These are phyloP conservation scores for Tilletia setariae DNA, from an alignment of 1,284 basidiomycete species.

Conservation along the genomic window DNA sequence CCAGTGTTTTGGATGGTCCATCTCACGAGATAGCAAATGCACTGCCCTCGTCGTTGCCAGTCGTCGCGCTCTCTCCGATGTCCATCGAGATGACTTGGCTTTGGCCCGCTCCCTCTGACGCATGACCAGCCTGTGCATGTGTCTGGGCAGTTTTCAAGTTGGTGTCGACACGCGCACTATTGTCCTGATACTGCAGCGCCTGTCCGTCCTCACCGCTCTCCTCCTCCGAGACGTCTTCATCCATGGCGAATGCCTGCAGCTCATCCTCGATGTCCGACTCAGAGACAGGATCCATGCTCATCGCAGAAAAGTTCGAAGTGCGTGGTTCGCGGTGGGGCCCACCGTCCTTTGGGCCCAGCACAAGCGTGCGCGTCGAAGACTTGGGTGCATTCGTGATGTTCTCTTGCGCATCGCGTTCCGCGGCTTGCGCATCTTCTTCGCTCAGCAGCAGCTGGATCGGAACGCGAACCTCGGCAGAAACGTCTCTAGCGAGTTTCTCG, in stretches of 20 bases:
- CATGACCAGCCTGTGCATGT: too few species aligned
- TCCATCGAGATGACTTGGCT: too few species aligned
- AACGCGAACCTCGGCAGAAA: conserved; percentile 40
- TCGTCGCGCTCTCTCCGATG: too few species aligned
- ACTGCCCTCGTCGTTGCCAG: too few species aligned
- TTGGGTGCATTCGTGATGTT: not conserved
- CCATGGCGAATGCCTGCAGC: conserved; percentile 26
- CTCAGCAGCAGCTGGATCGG: conserved; percentile 32
- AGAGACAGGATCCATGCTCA: not conserved
- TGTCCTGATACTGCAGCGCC: not conserved
- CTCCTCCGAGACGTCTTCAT: conserved; percentile 22
- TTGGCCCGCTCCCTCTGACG: too few species aligned
- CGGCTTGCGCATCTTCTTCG: conserved; percentile 16
- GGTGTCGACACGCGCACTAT: not conserved
- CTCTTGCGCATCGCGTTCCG: conserved; percentile 11
- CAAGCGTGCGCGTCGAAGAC: conserved; percentile 25
- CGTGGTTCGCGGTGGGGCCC: conserved; percentile 20
- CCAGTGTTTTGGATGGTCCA: too few species aligned
- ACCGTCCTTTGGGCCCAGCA: conserved; percentile 47
- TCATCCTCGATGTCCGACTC: conserved; percentile 6
- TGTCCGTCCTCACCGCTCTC: not conserved
- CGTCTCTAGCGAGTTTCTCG: conserved; percentile 31
- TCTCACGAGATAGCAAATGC: too few species aligned
- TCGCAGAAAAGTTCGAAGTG: conserved; percentile 20
- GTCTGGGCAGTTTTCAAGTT: too few species aligned